Evolutionary conservation across 1,284 basidiomycete genomes (phyloP).

Genomic region (Leccinum pachyderme): DNA sequence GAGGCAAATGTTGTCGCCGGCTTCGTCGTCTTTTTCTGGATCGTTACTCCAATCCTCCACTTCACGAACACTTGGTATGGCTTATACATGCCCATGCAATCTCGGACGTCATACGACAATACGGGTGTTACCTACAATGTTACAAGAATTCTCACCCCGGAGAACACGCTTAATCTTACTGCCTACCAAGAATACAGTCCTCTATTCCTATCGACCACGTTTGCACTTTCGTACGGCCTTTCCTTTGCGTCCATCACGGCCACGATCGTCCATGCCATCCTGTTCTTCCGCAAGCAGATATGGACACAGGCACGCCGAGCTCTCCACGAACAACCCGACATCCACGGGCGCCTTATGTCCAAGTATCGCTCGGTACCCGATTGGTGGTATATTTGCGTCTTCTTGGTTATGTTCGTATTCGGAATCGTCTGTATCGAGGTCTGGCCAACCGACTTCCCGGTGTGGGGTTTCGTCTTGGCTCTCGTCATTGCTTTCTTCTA

Average conservation of each 20-base stretch:
- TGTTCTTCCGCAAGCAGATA: constrained; percentile 72
- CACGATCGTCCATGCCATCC: constrained; percentile 63
- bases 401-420: constrained; percentile 52
- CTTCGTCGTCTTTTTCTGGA: constrained; percentile 78
- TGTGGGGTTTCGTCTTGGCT: constrained; percentile 50
- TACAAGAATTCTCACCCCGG: constrained; percentile 54
- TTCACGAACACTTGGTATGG: constrained; percentile 62
- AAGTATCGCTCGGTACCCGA: constrained; percentile 70
- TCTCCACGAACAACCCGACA: constrained; percentile 65
- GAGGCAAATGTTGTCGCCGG: constrained; percentile 80
- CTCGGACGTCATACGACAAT: constrained; percentile 57
- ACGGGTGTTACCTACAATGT: constrained; percentile 71
- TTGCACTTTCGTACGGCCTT: constrained; percentile 67
- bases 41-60: constrained; percentile 68
- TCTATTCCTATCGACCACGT: constrained; percentile 74
- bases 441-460: constrained; percentile 57
- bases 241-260: constrained; percentile 70
- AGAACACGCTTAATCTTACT: constrained; percentile 55
- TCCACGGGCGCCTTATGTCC: constrained; percentile 72
- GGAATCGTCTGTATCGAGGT: constrained; percentile 57
- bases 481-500: constrained; percentile 47
- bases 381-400: constrained; percentile 64
- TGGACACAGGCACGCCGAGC: constrained; percentile 51
- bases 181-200: constrained; percentile 82
- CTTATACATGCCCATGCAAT: constrained; percentile 60